Evolutionary conservation across 129 eudicot species (phyloP), one percentile per base, ranked within the genome.

Genomic region (Helianthus tuberosus): DNA sequence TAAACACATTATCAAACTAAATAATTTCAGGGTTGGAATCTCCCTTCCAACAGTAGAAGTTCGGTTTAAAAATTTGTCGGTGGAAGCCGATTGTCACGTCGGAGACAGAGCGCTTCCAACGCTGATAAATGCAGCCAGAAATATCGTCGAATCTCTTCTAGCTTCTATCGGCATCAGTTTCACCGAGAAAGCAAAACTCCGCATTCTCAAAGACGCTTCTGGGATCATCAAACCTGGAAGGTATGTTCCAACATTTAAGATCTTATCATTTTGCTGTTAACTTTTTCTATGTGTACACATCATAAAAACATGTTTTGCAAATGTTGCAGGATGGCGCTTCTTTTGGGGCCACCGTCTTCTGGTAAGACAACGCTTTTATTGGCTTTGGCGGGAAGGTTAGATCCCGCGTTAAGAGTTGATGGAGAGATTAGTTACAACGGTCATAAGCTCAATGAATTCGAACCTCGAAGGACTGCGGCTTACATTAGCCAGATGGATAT

Each of bases 371-470:
- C 88, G 1, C 86, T 88, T 48, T 48, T 88, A 79, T 49, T 84
- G 78, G 88, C 91, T 39, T 44, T 86, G 62, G 86, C 88, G 16
- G 91, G 88, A 78, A 81, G 71, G 67, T 58, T 87, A 55, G 92
- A 82, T 71, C 66, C 68, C 0, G 25, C 72, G 67, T 64, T 85
- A 49, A 73, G 69, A 71, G 82, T 85, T 66, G 61, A 67, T 2
- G 99, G 99, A 75, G 92, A 89, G 81, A 80, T 95, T 47, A 89
- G 89, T 12, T 95, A 95, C 81, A 91, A 95, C 29, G 99, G 99
- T 13, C 96, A 95, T 66, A 70, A 43, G 72, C 84, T 95, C 0
- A 74, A 78, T 35, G 96, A 95, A 73, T 95, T 91, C 71, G 96
- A 88, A 64, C 94, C 93, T 6, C 89, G 83, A 6, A 90, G 88